Conservation (phyloP, 2,329 filamentous ascomycete species). For the Pezicula carpinea region DNA sequence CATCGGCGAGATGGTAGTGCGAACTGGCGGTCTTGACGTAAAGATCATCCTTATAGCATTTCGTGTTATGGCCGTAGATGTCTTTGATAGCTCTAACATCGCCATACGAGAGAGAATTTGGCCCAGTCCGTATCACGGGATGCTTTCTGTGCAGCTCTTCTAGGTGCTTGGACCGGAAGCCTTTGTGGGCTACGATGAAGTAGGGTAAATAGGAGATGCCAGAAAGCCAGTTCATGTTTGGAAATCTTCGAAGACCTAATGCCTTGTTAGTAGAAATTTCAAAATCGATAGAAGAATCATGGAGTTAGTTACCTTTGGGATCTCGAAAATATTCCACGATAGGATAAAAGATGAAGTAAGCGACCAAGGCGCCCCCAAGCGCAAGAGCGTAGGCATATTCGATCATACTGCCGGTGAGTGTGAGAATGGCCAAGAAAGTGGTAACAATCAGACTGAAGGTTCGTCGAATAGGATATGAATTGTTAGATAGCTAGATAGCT, state of each 20-base stretch:
- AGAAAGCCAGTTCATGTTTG: constrained; percentile 37
- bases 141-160: constrained; percentile 40
- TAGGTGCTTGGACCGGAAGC: constrained; percentile 38
- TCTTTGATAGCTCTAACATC: constrained; percentile 41
- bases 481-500: no score
- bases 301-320: constrained; percentile 32
- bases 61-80: constrained; percentile 46
- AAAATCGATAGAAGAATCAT: no score
- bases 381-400: no score
- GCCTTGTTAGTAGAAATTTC: neutral
- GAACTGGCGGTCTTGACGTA: constrained; percentile 41
- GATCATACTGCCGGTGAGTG: no score
- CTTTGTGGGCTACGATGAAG: constrained; percentile 38
- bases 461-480: no score
- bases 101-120: constrained; percentile 39
- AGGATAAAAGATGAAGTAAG: constrained; percentile 36
- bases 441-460: no score
- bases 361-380: no score
- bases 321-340: constrained; percentile 40
- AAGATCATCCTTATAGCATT: constrained; percentile 44
- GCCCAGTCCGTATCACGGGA: constrained; percentile 40
- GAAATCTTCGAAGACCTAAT: constrained; percentile 38
- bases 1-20: constrained; percentile 48
- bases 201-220: constrained; percentile 43
- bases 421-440: no score